Evolutionary conservation across 2,329 filamentous ascomycete species (phyloP).

Genomic region (Trichoderma lentiforme): DNA sequence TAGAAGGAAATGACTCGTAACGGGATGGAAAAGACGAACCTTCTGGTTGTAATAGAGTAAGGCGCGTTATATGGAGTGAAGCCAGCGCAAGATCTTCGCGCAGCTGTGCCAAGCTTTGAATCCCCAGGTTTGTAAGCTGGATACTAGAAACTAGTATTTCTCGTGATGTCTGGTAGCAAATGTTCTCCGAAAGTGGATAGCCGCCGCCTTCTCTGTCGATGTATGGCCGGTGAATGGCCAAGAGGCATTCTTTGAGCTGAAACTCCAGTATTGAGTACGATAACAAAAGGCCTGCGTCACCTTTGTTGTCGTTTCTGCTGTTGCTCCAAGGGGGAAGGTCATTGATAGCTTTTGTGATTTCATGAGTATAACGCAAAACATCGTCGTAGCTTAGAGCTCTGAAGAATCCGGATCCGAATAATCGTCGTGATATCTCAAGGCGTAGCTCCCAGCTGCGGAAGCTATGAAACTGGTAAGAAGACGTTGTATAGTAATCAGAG

Average conservation of each 20-base stretch:
- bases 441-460: slow-evolving; percentile 7
- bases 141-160: neutral
- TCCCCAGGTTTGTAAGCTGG: neutral
- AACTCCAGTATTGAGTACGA: neutral
- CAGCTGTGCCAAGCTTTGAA: neutral
- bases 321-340: neutral
- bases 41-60: neutral
- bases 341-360: slow-evolving; percentile 1
- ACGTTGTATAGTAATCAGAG: neutral
- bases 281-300: neutral
- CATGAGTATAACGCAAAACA: slow-evolving; percentile 6
- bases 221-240: neutral
- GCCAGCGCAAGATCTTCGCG: neutral
- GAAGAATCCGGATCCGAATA: neutral
- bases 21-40: neutral
- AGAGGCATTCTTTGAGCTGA: slow-evolving; percentile 6
- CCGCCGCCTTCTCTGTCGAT: neutral
- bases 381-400: neutral
- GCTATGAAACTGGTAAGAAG: slow-evolving; percentile 4
- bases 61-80: slow-evolving; percentile 7
- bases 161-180: slow-evolving; percentile 6
- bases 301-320: neutral
- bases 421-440: slow-evolving; percentile 5
- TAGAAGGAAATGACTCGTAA: neutral
- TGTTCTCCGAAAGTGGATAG: slow-evolving; percentile 3